Evolutionary conservation across 495 filamentous ascomycete genomes (phyloP).

Genomic region (Zalerion maritima): DNA sequence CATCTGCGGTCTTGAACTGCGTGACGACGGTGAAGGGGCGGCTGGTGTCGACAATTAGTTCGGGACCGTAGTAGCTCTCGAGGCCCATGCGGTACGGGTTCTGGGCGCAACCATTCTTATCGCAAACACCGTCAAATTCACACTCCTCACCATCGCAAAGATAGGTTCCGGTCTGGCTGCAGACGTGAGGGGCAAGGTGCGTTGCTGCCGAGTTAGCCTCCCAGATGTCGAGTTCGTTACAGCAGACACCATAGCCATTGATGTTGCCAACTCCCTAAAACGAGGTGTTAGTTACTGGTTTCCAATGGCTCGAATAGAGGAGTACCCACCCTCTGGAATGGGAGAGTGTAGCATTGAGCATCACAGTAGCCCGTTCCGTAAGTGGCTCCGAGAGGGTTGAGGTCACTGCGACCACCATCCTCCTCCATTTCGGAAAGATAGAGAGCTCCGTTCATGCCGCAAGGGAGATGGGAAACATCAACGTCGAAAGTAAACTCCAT

Average conservation of each 20-base stretch:
- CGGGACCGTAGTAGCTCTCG: slow-evolving; percentile 39
- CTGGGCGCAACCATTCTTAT: slow-evolving; percentile 49
- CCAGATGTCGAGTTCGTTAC: slow-evolving; percentile 51
- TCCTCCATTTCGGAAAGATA: slow-evolving; percentile 50
- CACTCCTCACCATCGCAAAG: slow-evolving; percentile 35
- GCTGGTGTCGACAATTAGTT: slow-evolving; percentile 42
- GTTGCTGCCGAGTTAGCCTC: slow-evolving; percentile 46
- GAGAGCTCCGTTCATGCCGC: slow-evolving; percentile 54
- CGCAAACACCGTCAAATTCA: slow-evolving; percentile 40
- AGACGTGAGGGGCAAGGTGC: slow-evolving; percentile 42
- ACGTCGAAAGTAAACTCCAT: slow-evolving; percentile 50
- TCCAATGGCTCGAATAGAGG: neutral
- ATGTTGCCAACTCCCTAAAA: slow-evolving; percentile 31
- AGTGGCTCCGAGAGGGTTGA: slow-evolving; percentile 45
- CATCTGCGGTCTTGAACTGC: slow-evolving; percentile 45
- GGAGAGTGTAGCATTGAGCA: slow-evolving; percentile 39
- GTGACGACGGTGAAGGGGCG: slow-evolving; percentile 51
- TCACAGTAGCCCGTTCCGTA: slow-evolving; percentile 64
- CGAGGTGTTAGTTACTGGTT: neutral
- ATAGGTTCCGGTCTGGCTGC: slow-evolving; percentile 30
- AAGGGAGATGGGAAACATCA: slow-evolving; percentile 43
- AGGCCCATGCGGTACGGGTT: slow-evolving; percentile 48
- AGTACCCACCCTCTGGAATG: neutral
- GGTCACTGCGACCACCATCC: slow-evolving; percentile 36
- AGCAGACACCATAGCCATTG: slow-evolving; percentile 34